A percentile compares a stretch with the other conserved stretches of the same genome.
phyloP scores from a whole-genome alignment of 2,329 filamentous ascomycete genomes.

The Fonsecaea multimorphosa region DNA sequence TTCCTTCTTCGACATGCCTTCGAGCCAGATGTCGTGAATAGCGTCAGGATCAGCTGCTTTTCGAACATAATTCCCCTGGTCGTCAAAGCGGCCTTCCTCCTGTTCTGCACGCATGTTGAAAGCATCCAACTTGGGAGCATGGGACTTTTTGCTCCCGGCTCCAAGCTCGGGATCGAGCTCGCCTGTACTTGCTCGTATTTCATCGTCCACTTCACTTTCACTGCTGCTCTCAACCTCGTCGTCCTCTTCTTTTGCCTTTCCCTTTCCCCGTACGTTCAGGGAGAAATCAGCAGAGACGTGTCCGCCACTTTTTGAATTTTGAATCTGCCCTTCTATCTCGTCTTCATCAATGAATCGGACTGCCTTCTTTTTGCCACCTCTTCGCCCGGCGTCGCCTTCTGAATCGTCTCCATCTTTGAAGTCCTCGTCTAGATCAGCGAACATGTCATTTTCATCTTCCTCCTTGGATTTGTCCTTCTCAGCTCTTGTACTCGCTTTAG shows the following conservation, averaged over 20 bases:
- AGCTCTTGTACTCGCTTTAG: constrained; percentile 56
- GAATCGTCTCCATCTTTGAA: constrained; percentile 60
- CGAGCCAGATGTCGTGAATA: constrained; percentile 88
- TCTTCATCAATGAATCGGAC: constrained; percentile 65
- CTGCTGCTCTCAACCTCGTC: constrained; percentile 68
- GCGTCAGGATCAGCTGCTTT: constrained; percentile 89
- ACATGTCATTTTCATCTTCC: constrained; percentile 71
- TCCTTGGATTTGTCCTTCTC: constrained; percentile 49
- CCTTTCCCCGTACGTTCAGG: constrained; percentile 31
- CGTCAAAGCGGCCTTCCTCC: constrained; percentile 91
- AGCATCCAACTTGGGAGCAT: constrained; percentile 91
- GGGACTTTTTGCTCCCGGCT: constrained; percentile 85
- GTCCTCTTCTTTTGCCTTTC: constrained; percentile 51
- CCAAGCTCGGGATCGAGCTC: constrained; percentile 88
- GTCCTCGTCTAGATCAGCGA: constrained; percentile 72
- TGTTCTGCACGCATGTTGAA: constrained; percentile 93
- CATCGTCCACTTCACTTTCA: constrained; percentile 67
- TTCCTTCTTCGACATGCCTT: constrained; percentile 90
- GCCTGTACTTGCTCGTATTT: constrained; percentile 73
- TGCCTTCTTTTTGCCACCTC: constrained; percentile 62
- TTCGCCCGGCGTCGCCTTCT: constrained; percentile 58
- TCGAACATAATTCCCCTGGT: constrained; percentile 86
- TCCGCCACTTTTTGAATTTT: constrained; percentile 74
- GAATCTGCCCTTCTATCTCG: constrained; percentile 81
- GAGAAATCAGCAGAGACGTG: constrained; percentile 67